A percentile compares a stretch with the other conserved stretches of the same genome.
These are phyloP conservation scores for Gossypium bickii DNA, from an alignment of 345 rosid genomes.

Conservation along the genomic window DNA sequence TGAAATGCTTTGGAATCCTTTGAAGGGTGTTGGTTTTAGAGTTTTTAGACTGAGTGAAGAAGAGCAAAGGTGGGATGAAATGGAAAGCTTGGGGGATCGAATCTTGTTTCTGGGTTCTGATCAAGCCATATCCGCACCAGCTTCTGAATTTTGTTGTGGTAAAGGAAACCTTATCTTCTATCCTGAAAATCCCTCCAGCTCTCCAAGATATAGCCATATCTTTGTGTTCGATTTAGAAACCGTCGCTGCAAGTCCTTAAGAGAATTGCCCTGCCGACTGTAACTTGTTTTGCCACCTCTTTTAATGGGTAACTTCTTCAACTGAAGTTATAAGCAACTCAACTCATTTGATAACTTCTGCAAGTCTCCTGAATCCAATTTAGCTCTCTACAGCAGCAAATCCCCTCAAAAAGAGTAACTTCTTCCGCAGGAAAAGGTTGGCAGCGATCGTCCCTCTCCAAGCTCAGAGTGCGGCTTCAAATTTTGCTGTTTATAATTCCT, in stretches of 20 bases:
- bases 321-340: neutral
- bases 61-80: constrained; percentile 48
- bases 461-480: neutral
- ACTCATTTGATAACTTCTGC: neutral
- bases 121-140: constrained; percentile 48
- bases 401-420: neutral
- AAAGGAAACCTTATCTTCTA: constrained; percentile 60
- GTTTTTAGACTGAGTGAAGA: neutral
- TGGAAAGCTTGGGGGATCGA: constrained; percentile 42
- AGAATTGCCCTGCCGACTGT: constrained; percentile 36
- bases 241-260: constrained; percentile 43
- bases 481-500: neutral
- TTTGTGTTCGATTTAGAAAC: constrained; percentile 62
- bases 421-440: neutral
- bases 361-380: neutral
- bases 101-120: constrained; percentile 70
- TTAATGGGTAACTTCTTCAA: constrained; percentile 41
- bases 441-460: neutral
- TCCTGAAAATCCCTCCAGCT: constrained; percentile 23
- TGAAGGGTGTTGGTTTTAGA: constrained; percentile 58
- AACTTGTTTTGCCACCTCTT: constrained; percentile 84
- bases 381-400: neutral
- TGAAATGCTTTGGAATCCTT: constrained; percentile 36
- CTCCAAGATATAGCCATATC: neutral
- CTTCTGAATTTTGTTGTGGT: constrained; percentile 34